These are phyloP conservation scores for Candida berthetii DNA, from an alignment of 805 yeast genomes.

Conservation along the genomic window DNA sequence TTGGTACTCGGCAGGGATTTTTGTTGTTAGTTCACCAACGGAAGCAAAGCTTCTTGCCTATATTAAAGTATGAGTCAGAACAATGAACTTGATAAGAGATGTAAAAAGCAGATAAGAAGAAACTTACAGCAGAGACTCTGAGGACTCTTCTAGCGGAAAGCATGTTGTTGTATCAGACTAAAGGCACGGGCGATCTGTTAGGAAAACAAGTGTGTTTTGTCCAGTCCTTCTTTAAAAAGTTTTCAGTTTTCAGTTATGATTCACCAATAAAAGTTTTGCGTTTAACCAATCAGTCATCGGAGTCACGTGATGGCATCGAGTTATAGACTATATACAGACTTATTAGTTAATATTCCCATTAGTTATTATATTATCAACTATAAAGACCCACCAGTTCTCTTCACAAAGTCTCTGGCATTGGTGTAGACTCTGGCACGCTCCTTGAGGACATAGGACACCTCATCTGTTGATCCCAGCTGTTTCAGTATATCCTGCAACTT, in stretches of 20 bases:
- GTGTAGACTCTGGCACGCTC: slow-evolving; percentile 22
- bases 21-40: slow-evolving; percentile 14
- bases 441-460: slow-evolving; percentile 19
- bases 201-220: too few relatives aligned
- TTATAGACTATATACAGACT: too few relatives aligned
- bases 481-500: slow-evolving; percentile 7
- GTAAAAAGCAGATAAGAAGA: neutral
- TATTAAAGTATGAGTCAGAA: too few relatives aligned
- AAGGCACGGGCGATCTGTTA: too few relatives aligned
- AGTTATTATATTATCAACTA: too few relatives aligned
- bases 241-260: too few relatives aligned
- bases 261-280: too few relatives aligned
- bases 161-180: neutral
- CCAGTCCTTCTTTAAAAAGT: too few relatives aligned
- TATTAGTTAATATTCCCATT: too few relatives aligned
- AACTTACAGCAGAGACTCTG: neutral
- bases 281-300: too few relatives aligned
- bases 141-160: neutral
- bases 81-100: neutral
- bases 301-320: too few relatives aligned
- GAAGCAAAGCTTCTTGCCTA: slow-evolving; percentile 14
- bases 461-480: slow-evolving; percentile 11
- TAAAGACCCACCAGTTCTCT: too few relatives aligned
- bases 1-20: slow-evolving; percentile 48
- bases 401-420: slow-evolving; percentile 18